Evolutionary conservation across 1,284 basidiomycete species (phyloP).

Genomic region (Rhizoctonia solani): DNA sequence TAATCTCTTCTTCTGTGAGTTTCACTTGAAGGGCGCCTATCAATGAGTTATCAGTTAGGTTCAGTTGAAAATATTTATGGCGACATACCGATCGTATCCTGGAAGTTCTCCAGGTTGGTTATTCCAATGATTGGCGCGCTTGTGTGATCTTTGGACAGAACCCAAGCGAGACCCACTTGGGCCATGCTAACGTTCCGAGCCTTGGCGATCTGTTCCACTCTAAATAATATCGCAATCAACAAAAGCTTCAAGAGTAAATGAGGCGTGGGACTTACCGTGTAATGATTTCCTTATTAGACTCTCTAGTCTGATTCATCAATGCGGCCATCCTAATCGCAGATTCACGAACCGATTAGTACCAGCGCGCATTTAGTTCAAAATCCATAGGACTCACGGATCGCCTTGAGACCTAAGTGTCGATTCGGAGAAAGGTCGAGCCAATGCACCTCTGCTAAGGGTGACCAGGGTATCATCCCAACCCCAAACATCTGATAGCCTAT

Average conservation of each 20-base stretch:
- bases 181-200: conserved; percentile 40
- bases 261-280: not conserved
- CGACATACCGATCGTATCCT: conserved; percentile 33
- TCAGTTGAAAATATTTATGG: not conserved
- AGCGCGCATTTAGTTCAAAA: not conserved
- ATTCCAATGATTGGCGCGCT: conserved; percentile 34
- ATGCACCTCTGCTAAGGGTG: conserved; percentile 33
- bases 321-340: no score
- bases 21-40: conserved; percentile 32
- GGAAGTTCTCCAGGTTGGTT: conserved; percentile 31
- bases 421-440: conserved; percentile 28
- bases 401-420: conserved; percentile 10
- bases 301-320: not conserved
- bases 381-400: conserved; percentile 19
- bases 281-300: conserved; percentile 7
- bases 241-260: not conserved
- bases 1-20: conserved; percentile 36
- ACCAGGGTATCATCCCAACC: conserved; percentile 36
- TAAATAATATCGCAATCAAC: not conserved
- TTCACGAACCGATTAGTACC: not conserved
- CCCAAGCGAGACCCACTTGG: conserved; percentile 10
- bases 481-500: conserved; percentile 26
- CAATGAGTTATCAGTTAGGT: not conserved
- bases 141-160: conserved; percentile 30
- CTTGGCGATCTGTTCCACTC: conserved; percentile 39